Evolutionary conservation across 805 yeast species (phyloP).

Genomic region (Cyberlindnera veronae): DNA sequence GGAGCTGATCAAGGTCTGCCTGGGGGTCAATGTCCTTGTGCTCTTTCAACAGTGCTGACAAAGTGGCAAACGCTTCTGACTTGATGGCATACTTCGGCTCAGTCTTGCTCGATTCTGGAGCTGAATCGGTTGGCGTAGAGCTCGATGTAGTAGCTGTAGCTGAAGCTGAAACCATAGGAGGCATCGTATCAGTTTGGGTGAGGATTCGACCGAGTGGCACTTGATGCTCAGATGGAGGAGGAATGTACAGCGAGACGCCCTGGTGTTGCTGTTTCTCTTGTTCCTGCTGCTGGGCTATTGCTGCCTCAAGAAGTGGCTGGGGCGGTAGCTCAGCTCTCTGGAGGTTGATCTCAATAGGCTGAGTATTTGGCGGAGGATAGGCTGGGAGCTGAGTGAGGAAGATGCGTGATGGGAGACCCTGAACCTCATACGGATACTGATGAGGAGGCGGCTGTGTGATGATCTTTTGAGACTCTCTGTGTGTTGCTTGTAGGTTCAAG

Average conservation of each 20-base stretch:
- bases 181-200: no score
- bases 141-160: no score
- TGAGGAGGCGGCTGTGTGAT: slow-evolving; percentile 5
- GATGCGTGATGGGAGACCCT: slow-evolving; percentile 25
- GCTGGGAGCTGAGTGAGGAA: slow-evolving; percentile 13
- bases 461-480: slow-evolving; percentile 17
- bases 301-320: slow-evolving; percentile 5
- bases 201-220: no score
- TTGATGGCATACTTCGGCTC: slow-evolving; percentile 19
- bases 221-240: no score
- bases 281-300: not conserved
- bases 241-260: no score
- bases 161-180: no score
- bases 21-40: slow-evolving; percentile 20
- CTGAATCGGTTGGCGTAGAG: not conserved
- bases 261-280: slow-evolving; percentile 1
- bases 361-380: slow-evolving; percentile 13
- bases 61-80: slow-evolving; percentile 15
- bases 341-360: slow-evolving; percentile 22
- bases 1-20: slow-evolving; percentile 16
- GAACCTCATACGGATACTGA: slow-evolving; percentile 20
- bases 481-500: slow-evolving; percentile 20
- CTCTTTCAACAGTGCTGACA: slow-evolving; percentile 15
- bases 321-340: slow-evolving; percentile 10
- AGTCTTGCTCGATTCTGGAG: not conserved